phyloP scores from a whole-genome alignment of 768 basidiomycete genomes.

The Termitomyces sp. region DNA sequence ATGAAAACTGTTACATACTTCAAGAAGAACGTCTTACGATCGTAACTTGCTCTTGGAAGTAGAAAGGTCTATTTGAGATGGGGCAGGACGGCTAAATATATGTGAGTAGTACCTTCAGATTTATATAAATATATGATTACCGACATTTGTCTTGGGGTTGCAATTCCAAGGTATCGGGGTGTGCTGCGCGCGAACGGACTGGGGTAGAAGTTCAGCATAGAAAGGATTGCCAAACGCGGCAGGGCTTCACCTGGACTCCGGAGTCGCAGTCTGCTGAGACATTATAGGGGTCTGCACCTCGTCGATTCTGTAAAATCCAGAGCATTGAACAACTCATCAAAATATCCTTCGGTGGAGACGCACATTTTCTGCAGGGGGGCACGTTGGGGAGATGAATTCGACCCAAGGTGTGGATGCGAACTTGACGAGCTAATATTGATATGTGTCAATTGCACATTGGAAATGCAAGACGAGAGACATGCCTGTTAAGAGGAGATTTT shows the following conservation, averaged over 20 bases:
- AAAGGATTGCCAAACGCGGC: neutral
- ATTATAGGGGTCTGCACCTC: constrained; percentile 14
- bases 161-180: constrained; percentile 19
- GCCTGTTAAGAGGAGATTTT: constrained; percentile 26
- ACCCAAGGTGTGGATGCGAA: constrained; percentile 8
- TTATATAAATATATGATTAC: neutral
- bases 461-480: constrained; percentile 1
- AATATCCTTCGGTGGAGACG: neutral
- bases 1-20: neutral
- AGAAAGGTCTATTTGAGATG: constrained; percentile 16
- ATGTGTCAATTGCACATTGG: neutral
- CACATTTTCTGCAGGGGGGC: constrained; percentile 11
- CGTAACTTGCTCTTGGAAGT: constrained; percentile 23
- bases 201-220: neutral
- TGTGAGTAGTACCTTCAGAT: neutral
- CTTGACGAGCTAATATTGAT: constrained; percentile 6
- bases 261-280: constrained; percentile 39
- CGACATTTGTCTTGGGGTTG: constrained; percentile 28
- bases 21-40: constrained; percentile 11
- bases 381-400: constrained; percentile 13
- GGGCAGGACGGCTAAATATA: constrained; percentile 3
- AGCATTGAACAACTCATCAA: neutral
- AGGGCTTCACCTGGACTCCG: constrained; percentile 41
- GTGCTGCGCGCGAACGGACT: constrained; percentile 20
- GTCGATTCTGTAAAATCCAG: constrained; percentile 10